Conservation (phyloP, 1,139 yeast genomes). For the Yamadazyma sp. region DNA sequence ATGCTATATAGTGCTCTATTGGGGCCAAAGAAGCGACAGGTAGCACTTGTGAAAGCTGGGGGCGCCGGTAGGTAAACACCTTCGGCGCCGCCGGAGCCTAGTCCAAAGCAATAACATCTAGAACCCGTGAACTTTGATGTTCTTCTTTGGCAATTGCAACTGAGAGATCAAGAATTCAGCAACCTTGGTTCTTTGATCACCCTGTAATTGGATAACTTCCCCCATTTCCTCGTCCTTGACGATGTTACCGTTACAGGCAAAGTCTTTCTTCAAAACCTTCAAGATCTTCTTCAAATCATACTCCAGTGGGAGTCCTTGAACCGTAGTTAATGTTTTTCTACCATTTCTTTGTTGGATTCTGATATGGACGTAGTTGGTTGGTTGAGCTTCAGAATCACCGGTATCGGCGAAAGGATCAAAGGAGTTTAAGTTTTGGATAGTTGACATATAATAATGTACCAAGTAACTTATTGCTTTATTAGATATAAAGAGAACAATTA, state of each 20-base stretch:
- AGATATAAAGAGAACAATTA: neutral
- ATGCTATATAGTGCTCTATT: neutral
- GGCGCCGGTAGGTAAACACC: too few species aligned
- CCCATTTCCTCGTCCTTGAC: conserved; percentile 96
- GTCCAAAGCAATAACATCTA: conserved; percentile 20
- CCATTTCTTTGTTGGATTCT: conserved; percentile 99
- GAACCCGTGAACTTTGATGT: conserved; percentile 97
- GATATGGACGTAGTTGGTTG: conserved; percentile 93
- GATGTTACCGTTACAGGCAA: conserved; percentile 98
- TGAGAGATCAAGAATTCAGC: conserved; percentile 88
- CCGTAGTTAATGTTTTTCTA: conserved; percentile 97
- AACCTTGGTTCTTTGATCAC: conserved; percentile 97
- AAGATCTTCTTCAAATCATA: conserved; percentile 93
- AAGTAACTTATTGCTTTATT: neutral
- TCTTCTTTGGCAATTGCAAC: conserved; percentile 90
- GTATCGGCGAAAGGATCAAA: conserved; percentile 99
- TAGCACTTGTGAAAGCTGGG: neutral
- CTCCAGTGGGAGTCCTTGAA: conserved; percentile 94
- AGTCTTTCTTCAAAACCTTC: conserved; percentile 93
- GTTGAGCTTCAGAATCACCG: conserved; percentile 98
- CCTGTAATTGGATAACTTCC: conserved; percentile 96
- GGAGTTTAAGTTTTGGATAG: conserved; percentile 96
- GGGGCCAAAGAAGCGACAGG: neutral
- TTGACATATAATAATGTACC: conserved; percentile 54
- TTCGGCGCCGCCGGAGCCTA: too few species aligned